phyloP scores from a whole-genome alignment of 306 rosid species.

The barrel medic (Medicago truncatula) region DNA sequence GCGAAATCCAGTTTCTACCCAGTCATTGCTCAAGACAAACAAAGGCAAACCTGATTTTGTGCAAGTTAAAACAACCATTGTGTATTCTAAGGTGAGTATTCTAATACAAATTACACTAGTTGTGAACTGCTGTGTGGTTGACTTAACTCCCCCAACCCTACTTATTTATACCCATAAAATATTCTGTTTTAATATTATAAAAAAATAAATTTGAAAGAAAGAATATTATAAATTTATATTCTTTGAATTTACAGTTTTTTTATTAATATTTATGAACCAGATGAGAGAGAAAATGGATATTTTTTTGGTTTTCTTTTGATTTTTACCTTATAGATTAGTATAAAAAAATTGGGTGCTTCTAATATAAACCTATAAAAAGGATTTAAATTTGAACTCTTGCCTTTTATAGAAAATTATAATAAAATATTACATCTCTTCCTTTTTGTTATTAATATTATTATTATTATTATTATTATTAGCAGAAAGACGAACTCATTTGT shows the following conservation, averaged over 20 bases:
- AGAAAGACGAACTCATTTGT: no score
- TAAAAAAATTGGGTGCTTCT: not conserved
- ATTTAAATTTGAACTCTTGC: no score
- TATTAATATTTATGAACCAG: not conserved
- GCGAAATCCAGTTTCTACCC: not conserved
- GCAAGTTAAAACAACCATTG: constrained; percentile 45
- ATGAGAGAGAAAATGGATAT: not conserved
- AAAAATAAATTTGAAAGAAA: no score
- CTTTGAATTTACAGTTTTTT: not conserved
- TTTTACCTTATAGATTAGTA: not conserved
- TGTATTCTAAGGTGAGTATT: not conserved
- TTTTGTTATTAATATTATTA: no score
- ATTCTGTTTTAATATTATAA: not conserved
- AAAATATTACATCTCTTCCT: no score
- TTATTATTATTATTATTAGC: no score
- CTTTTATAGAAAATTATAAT: no score
- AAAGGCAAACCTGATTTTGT: constrained; percentile 33
- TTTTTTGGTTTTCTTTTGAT: no score
- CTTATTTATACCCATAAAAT: constrained; percentile 34
- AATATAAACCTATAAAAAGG: no score
- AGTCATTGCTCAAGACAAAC: constrained; percentile 32
- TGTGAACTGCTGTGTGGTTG: constrained; percentile 39
- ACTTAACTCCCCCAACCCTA: constrained; percentile 17
- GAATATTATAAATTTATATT: not conserved
- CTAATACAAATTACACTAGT: not conserved